Evolutionary conservation across 495 filamentous ascomycete genomes (phyloP).

Genomic region (Hypoxylon crocopeplum): DNA sequence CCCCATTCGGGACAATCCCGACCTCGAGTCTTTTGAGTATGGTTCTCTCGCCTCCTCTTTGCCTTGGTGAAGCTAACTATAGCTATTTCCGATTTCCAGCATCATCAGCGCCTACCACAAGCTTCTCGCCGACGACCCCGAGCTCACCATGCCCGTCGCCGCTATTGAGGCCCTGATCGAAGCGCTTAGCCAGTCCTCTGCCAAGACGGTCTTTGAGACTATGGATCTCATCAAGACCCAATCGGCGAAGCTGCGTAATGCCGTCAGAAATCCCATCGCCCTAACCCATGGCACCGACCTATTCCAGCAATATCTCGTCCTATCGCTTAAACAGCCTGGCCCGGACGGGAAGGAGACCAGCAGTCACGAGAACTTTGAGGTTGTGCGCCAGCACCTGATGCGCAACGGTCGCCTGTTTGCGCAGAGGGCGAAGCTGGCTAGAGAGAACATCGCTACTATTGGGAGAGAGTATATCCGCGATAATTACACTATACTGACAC

Average conservation of each 20-base stretch:
- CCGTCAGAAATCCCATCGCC: slow-evolving; percentile 85
- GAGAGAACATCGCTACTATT: slow-evolving; percentile 79
- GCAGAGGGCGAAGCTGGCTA: slow-evolving; percentile 80
- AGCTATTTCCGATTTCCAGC: slow-evolving; percentile 38
- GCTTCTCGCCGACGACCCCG: slow-evolving; percentile 68
- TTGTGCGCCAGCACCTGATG: slow-evolving; percentile 80
- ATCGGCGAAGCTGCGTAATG: slow-evolving; percentile 72
- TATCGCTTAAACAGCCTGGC: slow-evolving; percentile 56
- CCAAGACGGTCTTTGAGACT: slow-evolving; percentile 90
- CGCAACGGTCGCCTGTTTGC: slow-evolving; percentile 86
- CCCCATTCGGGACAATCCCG: slow-evolving; percentile 40
- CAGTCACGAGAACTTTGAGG: slow-evolving; percentile 72
- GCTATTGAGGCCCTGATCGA: slow-evolving; percentile 93
- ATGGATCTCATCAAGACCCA: slow-evolving; percentile 80
- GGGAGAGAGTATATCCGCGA: slow-evolving; percentile 80
- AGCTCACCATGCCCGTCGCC: slow-evolving; percentile 93
- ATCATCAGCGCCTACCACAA: slow-evolving; percentile 61
- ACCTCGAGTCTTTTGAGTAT: slow-evolving; percentile 43
- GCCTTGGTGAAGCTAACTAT: not conserved
- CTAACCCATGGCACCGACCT: slow-evolving; percentile 93
- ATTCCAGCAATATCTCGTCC: slow-evolving; percentile 90
- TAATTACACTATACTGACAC: slow-evolving; percentile 80
- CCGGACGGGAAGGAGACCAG: slow-evolving; percentile 61
- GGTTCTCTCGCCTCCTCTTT: not conserved
- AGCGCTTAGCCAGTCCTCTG: slow-evolving; percentile 75